Percentiles rank a stretch among this genome's conserved stretches.
Conservation (phyloP, 2,329 filamentous ascomycete genomes). For the Aspergillus melleus region DNA sequence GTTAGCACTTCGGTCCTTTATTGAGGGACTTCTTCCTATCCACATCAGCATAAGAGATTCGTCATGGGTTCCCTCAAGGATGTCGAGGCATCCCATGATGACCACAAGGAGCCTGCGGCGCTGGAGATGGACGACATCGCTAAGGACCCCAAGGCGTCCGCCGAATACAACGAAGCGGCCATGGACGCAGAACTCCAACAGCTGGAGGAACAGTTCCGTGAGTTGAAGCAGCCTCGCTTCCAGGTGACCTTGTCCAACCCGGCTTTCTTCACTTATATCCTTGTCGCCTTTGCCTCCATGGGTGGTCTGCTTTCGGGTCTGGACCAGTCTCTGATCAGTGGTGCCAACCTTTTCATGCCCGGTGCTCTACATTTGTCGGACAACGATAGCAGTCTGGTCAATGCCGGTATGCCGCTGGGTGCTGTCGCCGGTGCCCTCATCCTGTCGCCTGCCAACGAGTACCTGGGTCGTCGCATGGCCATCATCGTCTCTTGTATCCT, state of each 20-base stretch:
- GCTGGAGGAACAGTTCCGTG: constrained; percentile 29
- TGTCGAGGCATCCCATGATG: constrained; percentile 24
- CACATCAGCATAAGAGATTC: neutral
- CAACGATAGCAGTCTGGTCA: constrained; percentile 64
- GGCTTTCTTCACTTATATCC: constrained; percentile 65
- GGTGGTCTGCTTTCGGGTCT: constrained; percentile 71
- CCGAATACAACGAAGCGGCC: constrained; percentile 27
- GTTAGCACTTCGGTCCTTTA: neutral
- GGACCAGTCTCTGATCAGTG: constrained; percentile 71
- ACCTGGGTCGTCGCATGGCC: constrained; percentile 64
- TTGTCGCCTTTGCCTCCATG: constrained; percentile 73
- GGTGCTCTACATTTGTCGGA: constrained; percentile 55
- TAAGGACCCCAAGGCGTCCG: constrained; percentile 23
- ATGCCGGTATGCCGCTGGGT: constrained; percentile 69
- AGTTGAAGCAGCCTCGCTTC: constrained; percentile 20
- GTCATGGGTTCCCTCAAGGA: constrained; percentile 24
- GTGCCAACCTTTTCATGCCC: constrained; percentile 65
- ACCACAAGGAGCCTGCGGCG: constrained; percentile 26
- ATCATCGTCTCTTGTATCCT: constrained; percentile 69
- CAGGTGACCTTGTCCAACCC: constrained; percentile 62
- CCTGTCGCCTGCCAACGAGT: constrained; percentile 67
- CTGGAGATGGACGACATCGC: constrained; percentile 29
- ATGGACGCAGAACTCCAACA: constrained; percentile 33
- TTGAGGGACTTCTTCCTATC: neutral
- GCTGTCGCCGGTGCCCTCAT: constrained; percentile 70